Base-by-base conservation (phyloP, 306 rosid species). In the Gastrolobium bilobum region DNA sequence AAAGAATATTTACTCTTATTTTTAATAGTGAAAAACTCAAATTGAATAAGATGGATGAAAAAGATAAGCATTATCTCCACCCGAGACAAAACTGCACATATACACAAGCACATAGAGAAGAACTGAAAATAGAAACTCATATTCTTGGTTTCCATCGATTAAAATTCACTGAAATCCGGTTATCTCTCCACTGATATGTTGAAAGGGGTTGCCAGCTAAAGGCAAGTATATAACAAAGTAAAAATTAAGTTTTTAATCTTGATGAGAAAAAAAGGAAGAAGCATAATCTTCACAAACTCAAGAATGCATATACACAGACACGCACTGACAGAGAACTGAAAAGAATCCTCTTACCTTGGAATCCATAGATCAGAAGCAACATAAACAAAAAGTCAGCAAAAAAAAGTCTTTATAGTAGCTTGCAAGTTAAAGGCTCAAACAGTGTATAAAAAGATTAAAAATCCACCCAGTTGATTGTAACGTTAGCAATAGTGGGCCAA, bases 341-440 rank as follows among this genome's bases (percentile, higher is more conserved):
- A 31, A 50, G 13, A 42, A 76, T 8, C 11, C 29, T 71, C 20
- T 38, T 63, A 71, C 86, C 82, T 62, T 54, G 48, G 52, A 82
- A 63, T 64, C 75, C 86, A 77, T 77, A 31, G 64, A 77, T 26
- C 42, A 71, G 10, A 71, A 64, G 7, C 46, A 82, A 71, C 33
- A 50, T 8, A 73, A 42, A 63, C 4, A 34, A 2, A 51, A 76
- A 10, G 51, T 2, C 26, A 66, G 47, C 4, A 10, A 54, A 42
- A 6, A 62, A 31, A 46, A 62, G 50, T 46, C 60, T 43, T 39
- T 10, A 68, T 14, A 52, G 46, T 13, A 39, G 43, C 52, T 0
- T 38, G 20, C 33, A 6, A 39, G 51, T 52, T 43, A 52, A 61
- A 76, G 15, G 31, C 42, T 63, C 52, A 65, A 69, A 34, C 39